Base-by-base conservation (phyloP, 352 stramenopile genomes). In the Phytophthora hybrid region DNA sequence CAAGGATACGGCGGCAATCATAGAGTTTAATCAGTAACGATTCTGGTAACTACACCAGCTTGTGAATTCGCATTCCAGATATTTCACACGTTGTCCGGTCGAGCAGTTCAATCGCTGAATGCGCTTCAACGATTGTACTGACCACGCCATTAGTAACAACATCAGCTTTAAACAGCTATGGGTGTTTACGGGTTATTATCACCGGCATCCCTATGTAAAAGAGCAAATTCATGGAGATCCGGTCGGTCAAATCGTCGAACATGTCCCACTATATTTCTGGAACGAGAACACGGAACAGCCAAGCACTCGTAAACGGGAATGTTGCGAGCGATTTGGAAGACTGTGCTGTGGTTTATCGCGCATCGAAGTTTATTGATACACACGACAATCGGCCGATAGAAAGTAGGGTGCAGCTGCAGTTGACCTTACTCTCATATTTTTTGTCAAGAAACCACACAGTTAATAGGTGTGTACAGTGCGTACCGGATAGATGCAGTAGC, bases 311-410 rank as follows among this genome's bases (percentile, higher is more conserved):
- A 76, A 1, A 72, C 16, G 0, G 9, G 10, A 0, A 29, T 3
- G 0, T 18, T 8, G 0, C 18, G 39, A 0, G 4, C 71, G 5
- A 67, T 44, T 3, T 31, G 1, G 4, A 69, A 75, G 16, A 59
- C 63, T 58, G 70, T 73, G 1, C 3, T n/a, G 5, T 59, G 13
- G 11, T 79, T 73, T 9, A 75, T 70, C 0, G 52, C 62, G 53
- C 53, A 63, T 3, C 62, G 56, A 0, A 73, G 52, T 23, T 69
- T 71, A n/a, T 79, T 76, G 0, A 58, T 79, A 34, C 51, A 46
- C 0, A 75, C 57, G 0, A 78, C 44, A 21, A 75, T 26, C 18
- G 62, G 66, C 0, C 57, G 61, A 21, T 66, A 75, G 14, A 72
- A 78, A 8, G 1, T 10, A 8, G 64, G 16, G 34, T 31, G 29